Conservation (phyloP, 2,329 filamentous ascomycete species). For the Pseudogymnoascus sp. region DNA sequence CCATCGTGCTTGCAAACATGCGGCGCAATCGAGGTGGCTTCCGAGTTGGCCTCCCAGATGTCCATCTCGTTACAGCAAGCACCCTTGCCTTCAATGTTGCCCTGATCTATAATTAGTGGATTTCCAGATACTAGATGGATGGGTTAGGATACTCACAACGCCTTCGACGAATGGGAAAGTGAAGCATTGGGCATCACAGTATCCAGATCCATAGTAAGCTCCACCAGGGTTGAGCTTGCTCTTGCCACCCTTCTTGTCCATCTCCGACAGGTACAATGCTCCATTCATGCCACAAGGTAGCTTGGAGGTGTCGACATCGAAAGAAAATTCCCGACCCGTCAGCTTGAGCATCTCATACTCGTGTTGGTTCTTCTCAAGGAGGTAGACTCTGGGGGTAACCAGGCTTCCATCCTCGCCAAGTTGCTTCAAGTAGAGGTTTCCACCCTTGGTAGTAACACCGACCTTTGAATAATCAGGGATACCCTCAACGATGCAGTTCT, state of each 20-base stretch:
- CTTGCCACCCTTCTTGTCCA: constrained; percentile 29
- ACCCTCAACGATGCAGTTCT: constrained; percentile 47
- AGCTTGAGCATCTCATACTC: constrained; percentile 38
- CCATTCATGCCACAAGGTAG: constrained; percentile 35
- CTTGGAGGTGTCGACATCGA: constrained; percentile 36
- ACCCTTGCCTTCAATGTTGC: constrained; percentile 36
- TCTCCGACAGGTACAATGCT: constrained; percentile 32
- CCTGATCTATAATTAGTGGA: background rate
- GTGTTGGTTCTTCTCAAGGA: constrained; percentile 33
- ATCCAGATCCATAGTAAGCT: constrained; percentile 40
- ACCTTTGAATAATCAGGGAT: constrained; percentile 38
- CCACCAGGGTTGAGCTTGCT: constrained; percentile 31
- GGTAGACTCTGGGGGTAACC: constrained; percentile 35
- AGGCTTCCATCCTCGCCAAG: constrained; percentile 16
- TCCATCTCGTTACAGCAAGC: constrained; percentile 48
- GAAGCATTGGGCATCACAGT: constrained; percentile 37
- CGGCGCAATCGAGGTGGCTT: constrained; percentile 37
- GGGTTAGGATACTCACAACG: constrained; percentile 22
- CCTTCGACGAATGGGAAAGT: constrained; percentile 30
- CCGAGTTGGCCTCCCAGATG: constrained; percentile 46
- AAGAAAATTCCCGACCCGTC: constrained; percentile 35
- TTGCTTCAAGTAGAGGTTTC: constrained; percentile 29
- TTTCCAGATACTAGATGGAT: background rate
- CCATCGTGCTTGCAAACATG: constrained; percentile 39
- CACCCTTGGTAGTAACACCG: constrained; percentile 33